Conservation (phyloP, 2,329 filamentous ascomycete genomes). For the Fusarium sacchari region DNA sequence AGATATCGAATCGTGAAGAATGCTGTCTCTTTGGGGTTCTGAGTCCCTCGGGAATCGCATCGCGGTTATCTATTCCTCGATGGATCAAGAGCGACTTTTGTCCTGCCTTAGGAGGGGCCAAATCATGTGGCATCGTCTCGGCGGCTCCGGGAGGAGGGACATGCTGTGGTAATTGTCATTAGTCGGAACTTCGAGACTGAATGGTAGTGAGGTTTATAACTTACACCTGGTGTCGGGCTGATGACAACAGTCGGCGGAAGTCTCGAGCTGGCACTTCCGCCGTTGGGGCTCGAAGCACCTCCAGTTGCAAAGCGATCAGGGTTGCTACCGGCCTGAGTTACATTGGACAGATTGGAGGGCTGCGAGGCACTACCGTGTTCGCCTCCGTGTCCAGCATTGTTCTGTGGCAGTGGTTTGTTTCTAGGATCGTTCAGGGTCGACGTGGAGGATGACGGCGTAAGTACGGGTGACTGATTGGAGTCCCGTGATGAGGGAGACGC, state of each 20-base stretch:
- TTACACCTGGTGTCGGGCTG: conserved; percentile 91
- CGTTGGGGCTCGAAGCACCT: conserved; percentile 50
- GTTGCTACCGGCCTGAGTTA: conserved; percentile 49
- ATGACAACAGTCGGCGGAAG: conserved; percentile 91
- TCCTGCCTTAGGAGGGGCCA: conserved; percentile 91
- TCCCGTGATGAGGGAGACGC: conserved; percentile 77
- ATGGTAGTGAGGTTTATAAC: conserved; percentile 48
- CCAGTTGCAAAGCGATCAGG: conserved; percentile 57
- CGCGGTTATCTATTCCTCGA: conserved; percentile 87
- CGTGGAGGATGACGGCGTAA: conserved; percentile 89
- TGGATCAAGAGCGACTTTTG: conserved; percentile 90
- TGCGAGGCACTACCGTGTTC: conserved; percentile 56
- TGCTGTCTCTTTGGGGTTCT: conserved; percentile 96
- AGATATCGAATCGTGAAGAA: conserved; percentile 97
- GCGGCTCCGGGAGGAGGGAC: conserved; percentile 90
- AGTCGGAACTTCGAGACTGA: conserved; percentile 1
- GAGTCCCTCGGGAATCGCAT: conserved; percentile 89
- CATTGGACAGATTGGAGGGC: conserved; percentile 51
- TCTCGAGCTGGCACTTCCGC: conserved; percentile 47
- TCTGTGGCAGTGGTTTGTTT: conserved; percentile 79
- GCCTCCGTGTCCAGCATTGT: conserved; percentile 57
- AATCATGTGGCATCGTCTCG: conserved; percentile 97
- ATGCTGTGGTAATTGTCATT: conserved; percentile 63
- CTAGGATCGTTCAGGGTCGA: conserved; percentile 86
- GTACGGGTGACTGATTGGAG: conserved; percentile 67